Conservation (phyloP, 441 rosid species). For the Raphanus hybrid region DNA sequence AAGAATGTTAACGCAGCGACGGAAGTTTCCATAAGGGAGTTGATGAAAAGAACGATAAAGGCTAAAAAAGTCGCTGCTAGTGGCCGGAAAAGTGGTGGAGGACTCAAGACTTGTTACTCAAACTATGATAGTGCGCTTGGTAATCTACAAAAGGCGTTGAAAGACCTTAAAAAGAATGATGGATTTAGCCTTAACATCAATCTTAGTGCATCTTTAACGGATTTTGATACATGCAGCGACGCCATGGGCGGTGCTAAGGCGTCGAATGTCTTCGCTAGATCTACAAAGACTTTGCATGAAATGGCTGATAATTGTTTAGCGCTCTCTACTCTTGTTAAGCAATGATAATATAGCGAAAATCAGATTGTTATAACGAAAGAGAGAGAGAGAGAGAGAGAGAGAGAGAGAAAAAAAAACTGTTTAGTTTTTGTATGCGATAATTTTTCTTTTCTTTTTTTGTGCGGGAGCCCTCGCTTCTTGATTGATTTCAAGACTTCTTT, state of each 20-base stretch:
- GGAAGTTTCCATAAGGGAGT: slow-evolving; percentile 32
- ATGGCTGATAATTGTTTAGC: slow-evolving; percentile 36
- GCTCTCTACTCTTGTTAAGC: slow-evolving; percentile 27
- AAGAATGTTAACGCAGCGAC: slow-evolving; percentile 41
- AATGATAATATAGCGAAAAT: slow-evolving; percentile 1
- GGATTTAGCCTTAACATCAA: slow-evolving; percentile 34
- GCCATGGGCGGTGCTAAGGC: slow-evolving; percentile 3
- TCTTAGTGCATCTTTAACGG: slow-evolving; percentile 40
- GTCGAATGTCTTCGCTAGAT: slow-evolving; percentile 17
- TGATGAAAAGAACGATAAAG: slow-evolving; percentile 24
- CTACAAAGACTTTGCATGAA: slow-evolving; percentile 29
- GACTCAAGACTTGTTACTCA: slow-evolving; percentile 15
- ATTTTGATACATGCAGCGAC: slow-evolving; percentile 42
- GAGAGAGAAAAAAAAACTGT: neutral
- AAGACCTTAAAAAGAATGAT: slow-evolving; percentile 29
- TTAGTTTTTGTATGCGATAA: neutral
- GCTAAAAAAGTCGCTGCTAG: slow-evolving; percentile 14
- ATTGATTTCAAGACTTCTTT: neutral
- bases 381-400: no score
- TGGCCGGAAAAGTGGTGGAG: slow-evolving; percentile 16
- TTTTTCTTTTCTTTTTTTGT: no score
- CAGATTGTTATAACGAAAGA: neutral
- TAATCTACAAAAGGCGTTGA: slow-evolving; percentile 34
- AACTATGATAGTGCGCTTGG: slow-evolving; percentile 32
- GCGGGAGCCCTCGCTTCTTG: neutral